These are phyloP conservation scores for Pichia kluyveri DNA, from an alignment of 805 yeast genomes.

Conservation along the genomic window DNA sequence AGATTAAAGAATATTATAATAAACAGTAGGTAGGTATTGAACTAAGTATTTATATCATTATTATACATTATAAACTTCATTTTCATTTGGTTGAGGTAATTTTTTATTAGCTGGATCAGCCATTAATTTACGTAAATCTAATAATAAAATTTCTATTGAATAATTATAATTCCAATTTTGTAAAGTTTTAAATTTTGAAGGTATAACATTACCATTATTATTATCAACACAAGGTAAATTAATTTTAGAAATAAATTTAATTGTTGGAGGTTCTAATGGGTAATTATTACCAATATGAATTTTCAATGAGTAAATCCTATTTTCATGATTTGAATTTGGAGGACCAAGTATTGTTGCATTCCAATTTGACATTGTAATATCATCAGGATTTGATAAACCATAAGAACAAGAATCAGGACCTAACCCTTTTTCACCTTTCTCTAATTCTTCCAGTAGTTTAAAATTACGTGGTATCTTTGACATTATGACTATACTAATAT, in stretches of 20 bases:
- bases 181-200: conserved; percentile 54
- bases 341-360: conserved; percentile 98
- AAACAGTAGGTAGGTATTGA: not conserved
- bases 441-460: conserved; percentile 89
- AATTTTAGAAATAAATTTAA: conserved; percentile 71
- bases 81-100: conserved; percentile 87
- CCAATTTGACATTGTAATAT: conserved; percentile 91
- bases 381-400: conserved; percentile 85
- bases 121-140: conserved; percentile 88
- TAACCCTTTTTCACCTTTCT: conserved; percentile 94
- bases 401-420: conserved; percentile 97
- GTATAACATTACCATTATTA: conserved; percentile 45
- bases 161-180: conserved; percentile 82
- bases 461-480: conserved; percentile 71
- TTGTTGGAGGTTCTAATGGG: conserved; percentile 85
- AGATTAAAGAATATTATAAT: conserved; percentile 23
- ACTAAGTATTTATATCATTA: not conserved
- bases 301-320: conserved; percentile 79
- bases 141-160: conserved; percentile 86
- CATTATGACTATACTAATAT: no score
- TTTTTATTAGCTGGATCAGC: conserved; percentile 75
- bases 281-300: conserved; percentile 76
- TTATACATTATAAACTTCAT: conserved; percentile 34
- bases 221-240: conserved; percentile 87
- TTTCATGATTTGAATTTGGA: conserved; percentile 75